Base-by-base conservation (phyloP, 139 green algal genomes). In the Chlorella sorokiniana region DNA sequence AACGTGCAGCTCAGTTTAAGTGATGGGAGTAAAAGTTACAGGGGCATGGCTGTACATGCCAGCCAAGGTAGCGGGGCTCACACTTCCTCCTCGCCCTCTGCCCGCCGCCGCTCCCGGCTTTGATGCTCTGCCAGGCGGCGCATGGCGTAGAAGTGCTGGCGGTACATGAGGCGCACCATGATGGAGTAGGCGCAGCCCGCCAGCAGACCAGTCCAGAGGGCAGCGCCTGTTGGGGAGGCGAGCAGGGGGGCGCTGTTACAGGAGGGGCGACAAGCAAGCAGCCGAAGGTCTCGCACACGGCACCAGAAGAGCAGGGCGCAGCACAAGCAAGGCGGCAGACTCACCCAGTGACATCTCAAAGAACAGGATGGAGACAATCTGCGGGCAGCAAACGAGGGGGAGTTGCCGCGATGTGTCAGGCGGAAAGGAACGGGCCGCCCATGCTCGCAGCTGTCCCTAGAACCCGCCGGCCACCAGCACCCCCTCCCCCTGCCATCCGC, bases 201-300 rank as follows among this genome's bases (percentile, higher is more conserved):
- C 11, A 94, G 41, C 11, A 89, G 63, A 22, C 93, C 93, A 1
- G 85, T 90, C 78, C 90, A 82, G 27, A 96, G 90, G 4, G 89
- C 83, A 38, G 81, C 82, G n/a, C n/a, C n/a, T n/a, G n/a, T n/a
- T n/a, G n/a, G n/a, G n/a, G n/a, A n/a, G n/a, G n/a, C n/a, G n/a
- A n/a, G n/a, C n/a, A n/a, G n/a, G n/a, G n/a, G n/a, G n/a, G n/a
- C n/a, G n/a, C n/a, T n/a, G n/a, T n/a, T n/a, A n/a, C n/a, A n/a
- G n/a, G n/a, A n/a, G n/a, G n/a, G n/a, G n/a, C n/a, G n/a, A n/a
- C n/a, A n/a, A n/a, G n/a, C n/a, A n/a, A n/a, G n/a, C n/a, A n/a
- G n/a, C n/a, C n/a, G n/a, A n/a, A n/a, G n/a, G n/a, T n/a, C n/a
- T n/a, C n/a, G n/a, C n/a, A 1, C 73, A 78, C 18, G 95, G 83